Evolutionary conservation across 495 filamentous ascomycete genomes (phyloP), one percentile per base, ranked within the genome.

Genomic region (Hypoxylon fragiforme): DNA sequence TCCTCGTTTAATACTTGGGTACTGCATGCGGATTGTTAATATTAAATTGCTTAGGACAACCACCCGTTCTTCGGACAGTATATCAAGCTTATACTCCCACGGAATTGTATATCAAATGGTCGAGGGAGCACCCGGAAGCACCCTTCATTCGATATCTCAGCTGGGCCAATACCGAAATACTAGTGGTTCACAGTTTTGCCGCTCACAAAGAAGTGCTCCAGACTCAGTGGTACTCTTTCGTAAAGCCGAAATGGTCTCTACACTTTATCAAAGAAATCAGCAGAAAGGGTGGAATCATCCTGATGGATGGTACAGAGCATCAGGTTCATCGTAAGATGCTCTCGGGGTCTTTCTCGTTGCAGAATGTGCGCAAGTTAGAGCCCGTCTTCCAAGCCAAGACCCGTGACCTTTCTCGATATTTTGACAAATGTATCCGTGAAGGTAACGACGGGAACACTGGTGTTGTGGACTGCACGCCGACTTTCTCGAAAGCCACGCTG

Each of bases 401-500:
- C 16, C 31, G 16, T n/a, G 50, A 54, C 7, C 42, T 64, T 4
- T 16, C 21, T 11, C 9, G 38, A 3, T 47, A 47, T 14, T 43
- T 60, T 35, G 47, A 64, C 36, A 37, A 54, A 19, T 21, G 36
- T n/a, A 44, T 62, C 30, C 39, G 26, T 1, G 20, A 37, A 11
- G 39, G 37, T 18, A 30, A 42, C 41, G 22, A 32, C 22, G 26
- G 14, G 13, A n/a, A n/a, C n/a, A 37, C 34, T 7, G 51, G 44
- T 2, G 34, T 31, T 3, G 18, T 56, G 18, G 40, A 49, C 19
- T 46, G 41, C 20, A 55, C 40, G 12, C 31, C 22, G 2, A 30
- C 39, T 8, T 62, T 59, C 31, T 53, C 51, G 0, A 62, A 42
- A 13, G 43, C 53, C 15, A 86, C 85, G 0, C 81, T 90, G 1